Percentiles rank a stretch among this genome's conserved stretches.
phyloP scores from a whole-genome alignment of 495 filamentous ascomycete species.

The Diplogelasinospora grovesii region DNA sequence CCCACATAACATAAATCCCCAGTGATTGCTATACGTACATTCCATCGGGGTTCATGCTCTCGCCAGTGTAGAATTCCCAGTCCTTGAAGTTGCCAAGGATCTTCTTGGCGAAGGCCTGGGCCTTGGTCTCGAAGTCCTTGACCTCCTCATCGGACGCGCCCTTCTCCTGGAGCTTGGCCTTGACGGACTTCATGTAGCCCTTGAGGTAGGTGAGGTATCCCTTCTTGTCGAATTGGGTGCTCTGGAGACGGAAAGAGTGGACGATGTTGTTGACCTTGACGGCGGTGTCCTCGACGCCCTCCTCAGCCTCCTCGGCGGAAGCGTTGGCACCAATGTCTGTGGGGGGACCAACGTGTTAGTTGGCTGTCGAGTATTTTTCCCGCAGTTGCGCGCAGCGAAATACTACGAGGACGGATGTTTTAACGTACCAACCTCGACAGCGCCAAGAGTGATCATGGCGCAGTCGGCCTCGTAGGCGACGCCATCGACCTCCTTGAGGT shows the following conservation, averaged over 20 bases:
- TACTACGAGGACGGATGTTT: constrained; percentile 1
- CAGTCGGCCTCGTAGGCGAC: constrained; percentile 85
- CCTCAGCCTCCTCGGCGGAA: constrained; percentile 83
- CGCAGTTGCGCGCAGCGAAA: background rate
- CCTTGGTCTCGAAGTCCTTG: constrained; percentile 69
- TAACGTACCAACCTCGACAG: constrained; percentile 63
- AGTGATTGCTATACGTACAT: constrained; percentile 54
- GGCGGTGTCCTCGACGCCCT: constrained; percentile 58
- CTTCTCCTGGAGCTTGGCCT: constrained; percentile 55
- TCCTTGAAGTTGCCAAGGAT: constrained; percentile 88
- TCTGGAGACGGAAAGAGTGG: constrained; percentile 81
- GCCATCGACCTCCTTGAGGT: constrained; percentile 66
- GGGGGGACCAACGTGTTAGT: too few species aligned
- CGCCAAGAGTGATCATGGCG: constrained; percentile 70
- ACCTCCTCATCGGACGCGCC: constrained; percentile 57
- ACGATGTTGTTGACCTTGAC: constrained; percentile 90
- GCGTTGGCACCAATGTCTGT: constrained; percentile 92
- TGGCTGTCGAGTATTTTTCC: constrained; percentile 1
- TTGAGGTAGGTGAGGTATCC: constrained; percentile 73
- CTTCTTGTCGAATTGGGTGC: constrained; percentile 79
- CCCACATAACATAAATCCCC: background rate
- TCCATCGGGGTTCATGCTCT: constrained; percentile 84
- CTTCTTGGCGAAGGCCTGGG: constrained; percentile 62
- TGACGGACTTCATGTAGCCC: constrained; percentile 83
- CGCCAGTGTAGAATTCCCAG: constrained; percentile 88